A percentile compares a stretch with the other conserved stretches of the same genome.
These are phyloP conservation scores for Leucoagaricus sp. DNA, from an alignment of 1,284 basidiomycete species.

Conservation along the genomic window DNA sequence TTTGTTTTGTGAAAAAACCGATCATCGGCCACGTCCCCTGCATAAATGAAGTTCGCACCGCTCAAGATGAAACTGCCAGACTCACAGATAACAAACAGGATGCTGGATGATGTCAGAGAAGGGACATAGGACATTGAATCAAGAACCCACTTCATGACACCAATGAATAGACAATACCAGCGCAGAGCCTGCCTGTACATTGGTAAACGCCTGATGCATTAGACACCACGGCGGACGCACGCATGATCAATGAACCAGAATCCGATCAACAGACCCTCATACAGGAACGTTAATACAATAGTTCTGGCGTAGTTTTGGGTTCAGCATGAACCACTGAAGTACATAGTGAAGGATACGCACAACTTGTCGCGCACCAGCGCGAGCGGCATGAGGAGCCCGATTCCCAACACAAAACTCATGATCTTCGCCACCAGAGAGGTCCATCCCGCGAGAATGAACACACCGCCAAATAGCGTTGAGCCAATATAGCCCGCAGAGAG, in stretches of 20 bases:
- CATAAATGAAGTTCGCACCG: neutral
- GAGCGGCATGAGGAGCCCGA: conserved; percentile 73
- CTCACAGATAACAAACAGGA: conserved; percentile 78
- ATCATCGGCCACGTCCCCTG: conserved; percentile 85
- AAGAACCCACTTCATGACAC: conserved; percentile 75
- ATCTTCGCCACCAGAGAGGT: conserved; percentile 80
- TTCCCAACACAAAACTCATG: conserved; percentile 76
- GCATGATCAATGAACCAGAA: conserved; percentile 87
- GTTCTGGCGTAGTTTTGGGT: conserved; percentile 52
- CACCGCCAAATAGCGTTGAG: conserved; percentile 75
- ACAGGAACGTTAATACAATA: conserved; percentile 71
- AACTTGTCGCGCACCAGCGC: conserved; percentile 81
- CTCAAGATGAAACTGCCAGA: neutral
- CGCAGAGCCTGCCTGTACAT: conserved; percentile 53
- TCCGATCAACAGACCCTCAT: conserved; percentile 75
- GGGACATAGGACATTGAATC: neutral
- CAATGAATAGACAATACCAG: conserved; percentile 83
- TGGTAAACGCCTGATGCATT: conserved; percentile 5
- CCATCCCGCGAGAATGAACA: conserved; percentile 78
- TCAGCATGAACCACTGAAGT: neutral
- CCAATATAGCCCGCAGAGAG: conserved; percentile 78
- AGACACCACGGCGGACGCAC: conserved; percentile 41
- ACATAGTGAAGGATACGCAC: conserved; percentile 41
- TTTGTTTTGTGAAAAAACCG: conserved; percentile 85
- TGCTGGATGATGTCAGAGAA: conserved; percentile 40